Evolutionary conservation across 2,329 filamentous ascomycete genomes (phyloP).

Genomic region (Dothiorella sarmentorum): DNA sequence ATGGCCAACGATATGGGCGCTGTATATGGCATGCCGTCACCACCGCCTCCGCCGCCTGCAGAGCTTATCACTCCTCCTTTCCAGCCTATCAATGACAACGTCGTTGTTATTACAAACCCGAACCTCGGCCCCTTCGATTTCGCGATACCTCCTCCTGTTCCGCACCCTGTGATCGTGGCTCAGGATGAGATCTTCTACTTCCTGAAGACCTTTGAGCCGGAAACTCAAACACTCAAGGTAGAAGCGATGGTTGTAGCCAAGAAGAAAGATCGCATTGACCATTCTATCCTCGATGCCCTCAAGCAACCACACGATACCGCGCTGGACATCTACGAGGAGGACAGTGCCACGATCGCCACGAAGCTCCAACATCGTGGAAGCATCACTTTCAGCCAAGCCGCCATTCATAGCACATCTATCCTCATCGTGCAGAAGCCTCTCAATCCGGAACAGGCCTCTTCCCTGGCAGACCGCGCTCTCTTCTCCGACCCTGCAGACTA

Average conservation of each 20-base stretch:
- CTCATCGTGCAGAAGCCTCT: constrained; percentile 31
- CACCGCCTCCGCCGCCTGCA: constrained; percentile 27
- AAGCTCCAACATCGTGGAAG: constrained; percentile 25
- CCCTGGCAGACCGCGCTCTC: constrained; percentile 31
- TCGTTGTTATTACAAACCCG: background rate
- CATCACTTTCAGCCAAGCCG: constrained; percentile 30
- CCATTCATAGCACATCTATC: constrained; percentile 26
- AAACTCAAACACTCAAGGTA: constrained; percentile 33
- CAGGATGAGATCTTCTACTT: constrained; percentile 39
- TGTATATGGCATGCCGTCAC: background rate
- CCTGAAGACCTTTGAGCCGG: constrained; percentile 38
- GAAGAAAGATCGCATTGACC: constrained; percentile 34
- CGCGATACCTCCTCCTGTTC: constrained; percentile 29
- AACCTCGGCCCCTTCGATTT: constrained; percentile 13
- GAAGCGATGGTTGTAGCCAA: constrained; percentile 32
- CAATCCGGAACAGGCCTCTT: constrained; percentile 29
- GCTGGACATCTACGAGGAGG: constrained; percentile 52
- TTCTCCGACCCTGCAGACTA: constrained; percentile 40
- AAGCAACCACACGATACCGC: constrained; percentile 30
- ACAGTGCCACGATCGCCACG: constrained; percentile 31
- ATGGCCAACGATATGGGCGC: background rate
- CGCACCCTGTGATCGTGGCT: constrained; percentile 25
- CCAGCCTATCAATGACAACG: background rate
- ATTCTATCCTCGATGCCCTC: constrained; percentile 30
- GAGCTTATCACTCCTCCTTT: constrained; percentile 19